A percentile compares a stretch with the other conserved stretches of the same genome.
Conservation (phyloP, 176 grass and related monocot species). For the Musa troglodytarum region DNA sequence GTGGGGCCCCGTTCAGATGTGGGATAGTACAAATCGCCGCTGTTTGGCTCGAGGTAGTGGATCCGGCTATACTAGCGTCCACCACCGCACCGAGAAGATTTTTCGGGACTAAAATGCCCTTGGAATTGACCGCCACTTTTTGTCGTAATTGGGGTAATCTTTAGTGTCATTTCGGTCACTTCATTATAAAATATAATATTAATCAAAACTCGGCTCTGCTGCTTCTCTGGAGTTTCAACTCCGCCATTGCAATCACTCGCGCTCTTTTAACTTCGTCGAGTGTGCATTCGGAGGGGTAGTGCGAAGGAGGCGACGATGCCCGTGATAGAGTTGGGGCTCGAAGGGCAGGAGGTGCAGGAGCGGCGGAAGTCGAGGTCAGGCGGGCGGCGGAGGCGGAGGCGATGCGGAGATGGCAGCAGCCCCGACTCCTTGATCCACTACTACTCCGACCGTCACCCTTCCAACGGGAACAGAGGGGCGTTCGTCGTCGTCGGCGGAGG, state of each 20-base stretch:
- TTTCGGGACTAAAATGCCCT: neutral
- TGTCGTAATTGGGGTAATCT: neutral
- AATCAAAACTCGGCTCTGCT: neutral
- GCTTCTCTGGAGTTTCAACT: neutral
- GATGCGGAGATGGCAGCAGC: neutral
- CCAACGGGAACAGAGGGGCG: neutral
- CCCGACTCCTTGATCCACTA: constrained; percentile 4
- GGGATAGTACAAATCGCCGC: neutral
- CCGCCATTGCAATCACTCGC: neutral
- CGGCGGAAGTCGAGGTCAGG: constrained; percentile 1
- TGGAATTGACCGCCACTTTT: neutral
- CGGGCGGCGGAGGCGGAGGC: neutral
- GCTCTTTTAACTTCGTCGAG: neutral
- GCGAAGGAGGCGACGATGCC: constrained; percentile 2
- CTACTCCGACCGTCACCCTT: constrained; percentile 5
- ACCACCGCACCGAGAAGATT: neutral
- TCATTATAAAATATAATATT: neutral
- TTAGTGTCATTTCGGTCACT: neutral
- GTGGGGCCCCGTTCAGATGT: neutral
- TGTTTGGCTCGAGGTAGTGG: neutral
- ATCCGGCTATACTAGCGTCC: neutral
- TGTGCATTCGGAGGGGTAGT: constrained; percentile 1
- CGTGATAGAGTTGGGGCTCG: neutral
- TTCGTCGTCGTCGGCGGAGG: neutral
- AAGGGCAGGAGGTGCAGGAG: neutral